A percentile compares a stretch with the other conserved stretches of the same genome.
Evolutionary conservation across 257 asterid genomes (phyloP).

Genomic region (Rauvolfia tetraphylla): DNA sequence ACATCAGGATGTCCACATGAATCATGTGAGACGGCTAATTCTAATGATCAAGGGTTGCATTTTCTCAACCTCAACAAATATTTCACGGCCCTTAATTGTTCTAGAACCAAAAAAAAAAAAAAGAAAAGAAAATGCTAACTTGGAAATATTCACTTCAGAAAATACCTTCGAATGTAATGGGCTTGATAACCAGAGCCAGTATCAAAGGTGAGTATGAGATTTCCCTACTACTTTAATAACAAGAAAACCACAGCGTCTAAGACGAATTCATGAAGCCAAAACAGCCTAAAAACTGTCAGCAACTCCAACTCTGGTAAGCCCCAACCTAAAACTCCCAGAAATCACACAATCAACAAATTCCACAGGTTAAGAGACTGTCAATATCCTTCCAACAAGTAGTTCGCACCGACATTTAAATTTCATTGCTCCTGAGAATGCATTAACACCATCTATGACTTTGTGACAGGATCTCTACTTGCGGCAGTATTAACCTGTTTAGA

Average conservation of each 20-base stretch:
- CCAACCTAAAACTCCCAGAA: not conserved
- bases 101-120: too few relatives aligned
- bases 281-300: not conserved
- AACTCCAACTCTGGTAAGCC: not conserved
- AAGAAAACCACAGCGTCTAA: not conserved
- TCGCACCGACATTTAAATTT: not conserved
- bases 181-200: not conserved
- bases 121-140: too few relatives aligned
- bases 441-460: slow-evolving; percentile 29
- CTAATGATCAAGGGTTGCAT: too few relatives aligned
- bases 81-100: too few relatives aligned
- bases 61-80: too few relatives aligned
- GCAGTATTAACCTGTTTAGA: slow-evolving; percentile 84
- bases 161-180: not conserved
- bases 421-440: not conserved
- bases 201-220: not conserved
- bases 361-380: not conserved
- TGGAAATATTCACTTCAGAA: not conserved
- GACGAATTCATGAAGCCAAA: not conserved
- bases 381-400: not conserved
- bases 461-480: slow-evolving; percentile 37
- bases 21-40: too few relatives aligned
- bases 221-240: not conserved
- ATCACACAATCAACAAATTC: not conserved
- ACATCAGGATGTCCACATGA: too few relatives aligned